Percentiles rank a stretch among this genome's conserved stretches.
Conservation (phyloP, 169 alveolate species). For the Ichthyophthirius multifiliis region DNA sequence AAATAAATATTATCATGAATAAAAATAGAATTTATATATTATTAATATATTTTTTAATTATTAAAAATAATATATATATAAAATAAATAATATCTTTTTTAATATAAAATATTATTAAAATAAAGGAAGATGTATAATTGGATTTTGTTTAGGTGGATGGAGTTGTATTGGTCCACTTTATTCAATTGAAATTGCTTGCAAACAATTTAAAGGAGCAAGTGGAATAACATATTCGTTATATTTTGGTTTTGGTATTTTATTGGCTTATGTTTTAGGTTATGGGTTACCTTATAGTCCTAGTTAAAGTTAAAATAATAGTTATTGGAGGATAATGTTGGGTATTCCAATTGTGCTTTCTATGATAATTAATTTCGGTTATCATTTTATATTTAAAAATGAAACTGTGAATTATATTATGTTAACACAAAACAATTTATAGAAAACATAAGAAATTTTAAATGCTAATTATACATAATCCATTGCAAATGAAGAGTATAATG, state of each 20-base stretch:
- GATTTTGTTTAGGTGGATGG: slow-evolving; percentile 1
- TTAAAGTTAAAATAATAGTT: not conserved
- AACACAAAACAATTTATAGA: too few species aligned
- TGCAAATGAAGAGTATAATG: too few species aligned
- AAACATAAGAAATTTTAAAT: too few species aligned
- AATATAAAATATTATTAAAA: not conserved
- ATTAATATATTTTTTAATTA: too few species aligned
- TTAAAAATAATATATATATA: too few species aligned
- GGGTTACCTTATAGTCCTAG: not conserved
- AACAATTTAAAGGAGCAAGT: not conserved
- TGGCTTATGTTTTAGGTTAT: not conserved
- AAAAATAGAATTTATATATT: too few species aligned
- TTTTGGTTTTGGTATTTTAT: not conserved
- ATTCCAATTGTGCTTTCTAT: not conserved
- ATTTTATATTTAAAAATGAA: not conserved
- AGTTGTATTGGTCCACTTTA: not conserved
- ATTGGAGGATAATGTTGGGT: not conserved
- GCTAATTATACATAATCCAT: too few species aligned
- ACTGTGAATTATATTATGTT: too few species aligned
- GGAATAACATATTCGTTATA: not conserved
- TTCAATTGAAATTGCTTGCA: not conserved
- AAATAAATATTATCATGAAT: too few species aligned
- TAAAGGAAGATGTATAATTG: not conserved
- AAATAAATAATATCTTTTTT: too few species aligned
- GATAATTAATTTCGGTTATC: not conserved